Evolutionary conservation across 768 basidiomycete species (phyloP).

Genomic region (Kwoniella heveanensis): DNA sequence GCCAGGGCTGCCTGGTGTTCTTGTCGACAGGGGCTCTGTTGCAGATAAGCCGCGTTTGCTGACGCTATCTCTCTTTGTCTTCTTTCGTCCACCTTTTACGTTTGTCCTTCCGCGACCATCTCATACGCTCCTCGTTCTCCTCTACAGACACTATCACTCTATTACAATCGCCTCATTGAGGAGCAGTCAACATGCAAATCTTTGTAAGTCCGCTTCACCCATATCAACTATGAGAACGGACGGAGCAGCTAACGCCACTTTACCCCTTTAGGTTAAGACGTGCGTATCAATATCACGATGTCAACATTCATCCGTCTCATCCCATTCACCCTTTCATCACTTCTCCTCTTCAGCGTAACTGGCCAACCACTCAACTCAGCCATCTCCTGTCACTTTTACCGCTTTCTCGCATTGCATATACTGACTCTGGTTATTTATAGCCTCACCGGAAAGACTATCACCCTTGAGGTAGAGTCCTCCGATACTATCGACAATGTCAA

Average conservation of each 20-base stretch:
- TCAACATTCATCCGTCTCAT: neutral
- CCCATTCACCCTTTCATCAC: neutral
- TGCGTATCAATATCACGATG: slow-evolving; percentile 58
- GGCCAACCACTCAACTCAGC: neutral
- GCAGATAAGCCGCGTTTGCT: slow-evolving; percentile 1
- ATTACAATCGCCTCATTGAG: neutral
- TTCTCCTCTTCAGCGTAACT: neutral
- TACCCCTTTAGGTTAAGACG: slow-evolving; percentile 67
- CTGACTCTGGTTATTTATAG: slow-evolving; percentile 18
- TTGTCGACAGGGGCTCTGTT: no score
- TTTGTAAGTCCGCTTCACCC: slow-evolving; percentile 61
- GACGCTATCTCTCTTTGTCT: slow-evolving; percentile 2
- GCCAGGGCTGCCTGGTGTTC: no score
- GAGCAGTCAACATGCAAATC: slow-evolving; percentile 72
- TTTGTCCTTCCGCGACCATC: neutral
- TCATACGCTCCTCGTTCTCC: neutral
- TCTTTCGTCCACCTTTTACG: neutral
- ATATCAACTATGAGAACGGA: neutral
- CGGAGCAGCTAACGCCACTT: slow-evolving; percentile 8
- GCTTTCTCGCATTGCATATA: neutral
- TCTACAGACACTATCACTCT: neutral
- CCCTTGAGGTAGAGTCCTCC: slow-evolving; percentile 81
- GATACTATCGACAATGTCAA: slow-evolving; percentile 93
- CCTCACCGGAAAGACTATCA: slow-evolving; percentile 97
- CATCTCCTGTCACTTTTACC: neutral